A percentile compares a stretch with the other conserved stretches of the same genome.
phyloP scores from a whole-genome alignment of 1,284 basidiomycete species.

The Caloboletus firmus region DNA sequence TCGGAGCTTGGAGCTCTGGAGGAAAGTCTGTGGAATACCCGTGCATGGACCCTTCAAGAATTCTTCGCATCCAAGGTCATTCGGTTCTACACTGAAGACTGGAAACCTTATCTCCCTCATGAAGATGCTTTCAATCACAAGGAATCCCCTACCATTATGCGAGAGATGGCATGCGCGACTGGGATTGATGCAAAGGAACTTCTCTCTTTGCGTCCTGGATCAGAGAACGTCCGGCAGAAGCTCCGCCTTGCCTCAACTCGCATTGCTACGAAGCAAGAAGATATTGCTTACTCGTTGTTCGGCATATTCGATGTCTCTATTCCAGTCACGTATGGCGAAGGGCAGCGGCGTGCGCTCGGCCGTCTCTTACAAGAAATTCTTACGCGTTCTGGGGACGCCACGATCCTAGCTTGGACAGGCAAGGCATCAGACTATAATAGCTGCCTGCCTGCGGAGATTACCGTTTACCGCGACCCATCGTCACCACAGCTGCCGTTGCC shows the following conservation, averaged over 20 bases:
- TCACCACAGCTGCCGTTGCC: conserved; percentile 8
- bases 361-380: conserved; percentile 22
- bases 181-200: conserved; percentile 12
- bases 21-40: conserved; percentile 20
- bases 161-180: conserved; percentile 20
- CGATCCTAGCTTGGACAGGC: conserved; percentile 22
- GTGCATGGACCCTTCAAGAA: conserved; percentile 32
- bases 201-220: conserved; percentile 16
- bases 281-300: conserved; percentile 22
- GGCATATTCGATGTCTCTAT: conserved; percentile 26
- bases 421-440: conserved; percentile 24
- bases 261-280: conserved; percentile 19
- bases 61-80: conserved; percentile 24
- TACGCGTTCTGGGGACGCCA: conserved; percentile 16
- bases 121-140: conserved; percentile 18
- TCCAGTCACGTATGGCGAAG: conserved; percentile 21
- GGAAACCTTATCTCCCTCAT: conserved; percentile 20
- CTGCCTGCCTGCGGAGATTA: conserved; percentile 22
- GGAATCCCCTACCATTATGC: conserved; percentile 14
- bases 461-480: conserved; percentile 14
- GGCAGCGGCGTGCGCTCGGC: conserved; percentile 19
- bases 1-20: conserved; percentile 4
- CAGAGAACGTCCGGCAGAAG: conserved; percentile 21
- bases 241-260: conserved; percentile 22
- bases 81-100: conserved; percentile 22